phyloP scores from a whole-genome alignment of 169 alveolate species.

The Plasmodium malariae region DNA sequence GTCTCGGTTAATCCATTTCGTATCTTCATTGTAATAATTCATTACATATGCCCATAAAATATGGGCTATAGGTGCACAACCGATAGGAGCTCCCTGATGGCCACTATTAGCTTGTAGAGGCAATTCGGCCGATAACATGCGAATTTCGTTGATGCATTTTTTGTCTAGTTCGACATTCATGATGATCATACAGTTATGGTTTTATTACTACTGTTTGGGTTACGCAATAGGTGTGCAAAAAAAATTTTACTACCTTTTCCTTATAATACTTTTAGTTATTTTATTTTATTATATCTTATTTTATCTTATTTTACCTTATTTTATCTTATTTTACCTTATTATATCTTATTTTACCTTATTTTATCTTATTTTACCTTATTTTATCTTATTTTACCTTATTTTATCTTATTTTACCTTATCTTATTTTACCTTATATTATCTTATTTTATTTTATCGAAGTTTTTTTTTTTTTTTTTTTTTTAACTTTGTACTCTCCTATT shows the following conservation, averaged over 20 bases:
- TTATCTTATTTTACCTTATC: no score
- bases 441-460: not conserved
- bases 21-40: conserved; percentile 81
- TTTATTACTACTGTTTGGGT: not conserved
- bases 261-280: no score
- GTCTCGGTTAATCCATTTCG: conserved; percentile 86
- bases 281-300: no score
- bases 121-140: conserved; percentile 74
- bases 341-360: no score
- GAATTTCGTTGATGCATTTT: conserved; percentile 73
- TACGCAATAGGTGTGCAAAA: not conserved
- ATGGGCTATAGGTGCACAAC: conserved; percentile 90
- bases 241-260: no score
- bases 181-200: not conserved
- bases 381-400: no score
- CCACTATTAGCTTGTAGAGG: conserved; percentile 85
- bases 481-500: no score
- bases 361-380: no score
- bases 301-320: no score
- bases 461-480: not conserved
- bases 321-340: no score
- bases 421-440: no score
- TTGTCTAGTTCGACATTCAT: conserved; percentile 41
- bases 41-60: conserved; percentile 85
- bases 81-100: conserved; percentile 91